Percentiles rank a stretch among this genome's conserved stretches.
Conservation (phyloP, 2,329 filamentous ascomycete genomes). For the Paecilomyces formosus region DNA sequence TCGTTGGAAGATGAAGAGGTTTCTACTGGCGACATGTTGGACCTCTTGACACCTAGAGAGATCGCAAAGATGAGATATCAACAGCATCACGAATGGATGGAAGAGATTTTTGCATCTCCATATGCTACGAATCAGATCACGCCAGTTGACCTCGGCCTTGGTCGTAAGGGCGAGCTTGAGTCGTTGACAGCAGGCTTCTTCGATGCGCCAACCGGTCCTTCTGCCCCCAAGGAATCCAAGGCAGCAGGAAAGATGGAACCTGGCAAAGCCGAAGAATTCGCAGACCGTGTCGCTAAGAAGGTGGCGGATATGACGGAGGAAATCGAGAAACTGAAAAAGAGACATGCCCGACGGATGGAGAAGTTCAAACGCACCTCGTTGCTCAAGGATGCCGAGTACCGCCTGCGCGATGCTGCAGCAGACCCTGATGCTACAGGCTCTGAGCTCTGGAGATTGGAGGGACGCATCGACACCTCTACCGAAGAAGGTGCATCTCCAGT, state of each 20-base stretch:
- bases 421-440: conserved; percentile 46
- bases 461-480: conserved; percentile 27
- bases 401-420: conserved; percentile 60
- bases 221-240: conserved; percentile 18
- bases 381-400: conserved; percentile 66
- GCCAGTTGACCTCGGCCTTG: conserved; percentile 79
- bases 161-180: conserved; percentile 74
- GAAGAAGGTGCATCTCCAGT: conserved; percentile 28
- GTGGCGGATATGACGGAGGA: conserved; percentile 68
- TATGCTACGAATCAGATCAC: conserved; percentile 80
- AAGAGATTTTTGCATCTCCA: conserved; percentile 86
- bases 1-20: conserved; percentile 80
- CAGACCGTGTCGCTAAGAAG: conserved; percentile 65
- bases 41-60: conserved; percentile 80
- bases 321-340: conserved; percentile 73
- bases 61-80: conserved; percentile 81
- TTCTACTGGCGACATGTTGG: conserved; percentile 78
- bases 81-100: conserved; percentile 99
- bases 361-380: conserved; percentile 64
- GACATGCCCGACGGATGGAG: conserved; percentile 68
- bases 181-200: conserved; percentile 80
- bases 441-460: conserved; percentile 60
- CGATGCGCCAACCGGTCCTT: conserved; percentile 45
- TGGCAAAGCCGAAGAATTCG: conserved; percentile 76
- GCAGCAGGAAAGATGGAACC: conserved; percentile 55